Conservation (phyloP, 495 filamentous ascomycete genomes). For the Baudoinia panamericana region DNA sequence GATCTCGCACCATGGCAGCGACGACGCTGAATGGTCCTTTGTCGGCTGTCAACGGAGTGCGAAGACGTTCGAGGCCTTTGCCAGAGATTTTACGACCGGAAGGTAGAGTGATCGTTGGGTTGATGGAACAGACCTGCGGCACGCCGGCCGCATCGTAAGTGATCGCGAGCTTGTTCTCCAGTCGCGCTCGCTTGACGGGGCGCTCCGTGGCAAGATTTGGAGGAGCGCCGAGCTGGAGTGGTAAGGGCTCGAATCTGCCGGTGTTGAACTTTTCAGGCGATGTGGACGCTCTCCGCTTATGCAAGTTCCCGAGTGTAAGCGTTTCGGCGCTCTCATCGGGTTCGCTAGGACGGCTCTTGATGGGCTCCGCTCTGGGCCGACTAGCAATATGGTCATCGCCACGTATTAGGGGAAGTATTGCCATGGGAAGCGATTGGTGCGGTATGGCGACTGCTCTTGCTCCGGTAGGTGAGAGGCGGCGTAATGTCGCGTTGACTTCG, state of each 20-base stretch:
- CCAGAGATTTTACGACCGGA: constrained; percentile 1
- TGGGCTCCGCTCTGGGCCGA: too few species aligned
- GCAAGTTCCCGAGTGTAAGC: constrained; percentile 5
- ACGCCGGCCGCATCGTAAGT: constrained; percentile 10
- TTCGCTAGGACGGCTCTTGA: too few species aligned
- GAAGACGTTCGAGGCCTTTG: too few species aligned
- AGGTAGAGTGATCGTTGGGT: constrained; percentile 1
- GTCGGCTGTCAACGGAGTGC: neutral
- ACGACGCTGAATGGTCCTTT: constrained; percentile 37
- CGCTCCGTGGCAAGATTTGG: neutral
- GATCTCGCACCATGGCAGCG: constrained; percentile 32
- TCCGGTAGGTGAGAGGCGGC: too few species aligned
- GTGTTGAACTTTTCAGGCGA: constrained; percentile 18
- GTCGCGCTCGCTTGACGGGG: constrained; percentile 5
- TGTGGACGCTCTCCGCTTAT: constrained; percentile 11
- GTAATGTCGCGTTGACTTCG: too few species aligned
- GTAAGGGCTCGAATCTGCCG: constrained; percentile 14
- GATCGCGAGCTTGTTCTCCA: constrained; percentile 15
- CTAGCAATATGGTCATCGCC: constrained; percentile 1
- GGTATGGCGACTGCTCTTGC: too few species aligned
- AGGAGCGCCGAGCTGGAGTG: constrained; percentile 1
- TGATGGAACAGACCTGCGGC: constrained; percentile 9
- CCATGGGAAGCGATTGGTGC: too few species aligned
- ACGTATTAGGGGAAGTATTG: too few species aligned
- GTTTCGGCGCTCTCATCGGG: too few species aligned